phyloP scores from a whole-genome alignment of 2,329 filamentous ascomycete genomes.

The Scedosporium dehoogii region DNA sequence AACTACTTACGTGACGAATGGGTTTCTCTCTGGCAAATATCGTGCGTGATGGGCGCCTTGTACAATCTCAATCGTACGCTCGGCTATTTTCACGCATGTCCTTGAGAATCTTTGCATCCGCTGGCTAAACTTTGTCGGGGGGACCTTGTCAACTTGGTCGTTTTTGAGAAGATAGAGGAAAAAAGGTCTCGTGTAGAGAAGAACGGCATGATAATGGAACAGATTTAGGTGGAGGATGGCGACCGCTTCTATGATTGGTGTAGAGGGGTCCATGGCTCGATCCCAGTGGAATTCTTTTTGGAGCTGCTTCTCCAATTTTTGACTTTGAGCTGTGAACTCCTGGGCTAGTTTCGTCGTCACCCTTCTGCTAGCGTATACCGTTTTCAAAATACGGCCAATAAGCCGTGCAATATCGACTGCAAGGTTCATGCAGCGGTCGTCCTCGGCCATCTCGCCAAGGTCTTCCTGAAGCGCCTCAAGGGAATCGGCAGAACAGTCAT shows the following conservation, averaged over 20 bases:
- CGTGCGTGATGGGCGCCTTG: slow-evolving; percentile 31
- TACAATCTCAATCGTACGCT: slow-evolving; percentile 37
- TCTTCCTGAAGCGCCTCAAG: slow-evolving; percentile 21
- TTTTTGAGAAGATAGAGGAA: slow-evolving; percentile 47
- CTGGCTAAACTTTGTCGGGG: slow-evolving; percentile 15
- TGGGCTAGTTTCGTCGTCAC: slow-evolving; percentile 48
- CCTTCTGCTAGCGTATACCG: slow-evolving; percentile 49
- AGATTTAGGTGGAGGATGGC: slow-evolving; percentile 54
- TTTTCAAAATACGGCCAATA: slow-evolving; percentile 47
- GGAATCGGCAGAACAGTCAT: slow-evolving; percentile 47
- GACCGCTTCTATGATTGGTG: slow-evolving; percentile 33
- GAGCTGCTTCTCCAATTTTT: slow-evolving; percentile 31
- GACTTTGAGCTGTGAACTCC: slow-evolving; percentile 37
- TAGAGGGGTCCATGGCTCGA: neutral
- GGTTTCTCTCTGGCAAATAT: slow-evolving; percentile 41
- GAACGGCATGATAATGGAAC: slow-evolving; percentile 51
- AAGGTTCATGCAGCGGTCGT: slow-evolving; percentile 34
- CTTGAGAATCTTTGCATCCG: slow-evolving; percentile 37
- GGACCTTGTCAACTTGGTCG: slow-evolving; percentile 13
- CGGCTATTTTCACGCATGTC: slow-evolving; percentile 40
- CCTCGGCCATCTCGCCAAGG: slow-evolving; percentile 11
- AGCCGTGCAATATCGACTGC: slow-evolving; percentile 47
- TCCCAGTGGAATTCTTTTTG: slow-evolving; percentile 4
- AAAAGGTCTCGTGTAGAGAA: slow-evolving; percentile 55
- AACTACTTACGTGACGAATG: slow-evolving; percentile 44